A percentile compares a stretch with the other conserved stretches of the same genome.
These are phyloP conservation scores for Beauveria sp. DNA, from an alignment of 2,329 filamentous ascomycete genomes.

Conservation along the genomic window DNA sequence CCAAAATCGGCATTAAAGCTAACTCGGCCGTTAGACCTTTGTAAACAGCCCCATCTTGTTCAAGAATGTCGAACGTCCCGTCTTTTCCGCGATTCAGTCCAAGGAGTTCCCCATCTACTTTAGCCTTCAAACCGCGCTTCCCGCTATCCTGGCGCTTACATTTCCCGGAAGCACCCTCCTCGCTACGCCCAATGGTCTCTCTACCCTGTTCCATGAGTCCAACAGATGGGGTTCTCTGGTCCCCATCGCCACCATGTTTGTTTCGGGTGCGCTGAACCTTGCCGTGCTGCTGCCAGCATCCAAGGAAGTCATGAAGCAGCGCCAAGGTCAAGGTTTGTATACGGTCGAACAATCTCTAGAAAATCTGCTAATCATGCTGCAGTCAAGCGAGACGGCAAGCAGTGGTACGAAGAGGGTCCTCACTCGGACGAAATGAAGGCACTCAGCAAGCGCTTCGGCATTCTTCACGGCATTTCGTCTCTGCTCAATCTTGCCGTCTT, in stretches of 20 bases:
- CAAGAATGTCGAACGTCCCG: slow-evolving; percentile 65
- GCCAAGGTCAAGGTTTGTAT: slow-evolving; percentile 67
- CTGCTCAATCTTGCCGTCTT: slow-evolving; percentile 69
- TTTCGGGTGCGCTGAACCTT: slow-evolving; percentile 65
- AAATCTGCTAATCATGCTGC: slow-evolving; percentile 1
- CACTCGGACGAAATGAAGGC: slow-evolving; percentile 78
- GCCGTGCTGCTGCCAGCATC: slow-evolving; percentile 67
- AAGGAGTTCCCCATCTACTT: slow-evolving; percentile 87
- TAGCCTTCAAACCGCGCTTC: slow-evolving; percentile 67
- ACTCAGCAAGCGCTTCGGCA: slow-evolving; percentile 71
- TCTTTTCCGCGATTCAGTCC: slow-evolving; percentile 75
- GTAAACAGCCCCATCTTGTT: slow-evolving; percentile 67
- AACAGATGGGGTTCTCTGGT: slow-evolving; percentile 58
- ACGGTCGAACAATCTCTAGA: slow-evolving; percentile 1
- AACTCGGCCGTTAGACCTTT: slow-evolving; percentile 53
- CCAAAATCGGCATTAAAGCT: slow-evolving; percentile 4
- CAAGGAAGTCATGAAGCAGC: slow-evolving; percentile 62
- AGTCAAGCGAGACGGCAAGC: slow-evolving; percentile 86
- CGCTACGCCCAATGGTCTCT: slow-evolving; percentile 39
- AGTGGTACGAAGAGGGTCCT: slow-evolving; percentile 68
- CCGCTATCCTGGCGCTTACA: slow-evolving; percentile 67
- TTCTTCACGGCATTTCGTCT: slow-evolving; percentile 74
- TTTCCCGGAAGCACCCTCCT: slow-evolving; percentile 58
- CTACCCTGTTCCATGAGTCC: slow-evolving; percentile 49
- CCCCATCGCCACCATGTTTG: slow-evolving; percentile 62